Percentiles rank a stretch among this genome's conserved stretches.
Conservation (phyloP, 768 basidiomycete species). For the Arthromyces matolae region DNA sequence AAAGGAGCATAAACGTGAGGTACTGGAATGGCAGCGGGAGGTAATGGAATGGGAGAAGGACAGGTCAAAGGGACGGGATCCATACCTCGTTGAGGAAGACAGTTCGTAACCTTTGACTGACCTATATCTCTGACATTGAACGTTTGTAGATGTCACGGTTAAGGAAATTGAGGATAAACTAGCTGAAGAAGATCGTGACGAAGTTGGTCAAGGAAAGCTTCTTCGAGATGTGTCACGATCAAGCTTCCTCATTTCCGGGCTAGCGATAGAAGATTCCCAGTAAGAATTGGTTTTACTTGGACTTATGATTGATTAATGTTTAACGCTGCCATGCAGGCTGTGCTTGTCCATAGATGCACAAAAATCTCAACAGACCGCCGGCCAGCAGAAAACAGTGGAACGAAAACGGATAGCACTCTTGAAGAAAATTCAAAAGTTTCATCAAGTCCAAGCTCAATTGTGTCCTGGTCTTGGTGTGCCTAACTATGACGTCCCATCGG, state of each 20-base stretch:
- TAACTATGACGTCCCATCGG: not conserved
- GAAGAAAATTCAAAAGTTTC: slow-evolving; percentile 5
- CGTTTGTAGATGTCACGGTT: slow-evolving; percentile 3
- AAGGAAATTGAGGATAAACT: slow-evolving; percentile 7
- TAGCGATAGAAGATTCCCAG: slow-evolving; percentile 12
- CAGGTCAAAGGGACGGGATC: not conserved
- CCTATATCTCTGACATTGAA: not conserved
- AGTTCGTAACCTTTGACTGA: not conserved
- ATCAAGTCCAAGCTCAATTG: slow-evolving; percentile 9
- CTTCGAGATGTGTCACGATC: slow-evolving; percentile 2
- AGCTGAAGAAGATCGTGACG: slow-evolving; percentile 11
- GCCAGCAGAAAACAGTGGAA: not conserved
- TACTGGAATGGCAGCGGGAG: slow-evolving; percentile 1
- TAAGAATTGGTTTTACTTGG: not conserved
- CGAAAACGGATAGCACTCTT: not conserved
- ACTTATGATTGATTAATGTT: not conserved
- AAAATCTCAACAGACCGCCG: not conserved
- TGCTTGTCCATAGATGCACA: not conserved
- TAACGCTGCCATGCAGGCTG: not conserved
- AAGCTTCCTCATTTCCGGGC: slow-evolving; percentile 8
- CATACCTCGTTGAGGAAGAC: slow-evolving; percentile 9
- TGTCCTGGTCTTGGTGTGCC: slow-evolving; percentile 13
- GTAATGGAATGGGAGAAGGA: slow-evolving; percentile 10
- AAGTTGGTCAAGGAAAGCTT: not conserved
- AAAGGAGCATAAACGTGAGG: not conserved